Percentiles rank a stretch among this genome's conserved stretches.
phyloP scores from a whole-genome alignment of 192 early-diverging fungal species.

The Umbelopsis sp. region DNA sequence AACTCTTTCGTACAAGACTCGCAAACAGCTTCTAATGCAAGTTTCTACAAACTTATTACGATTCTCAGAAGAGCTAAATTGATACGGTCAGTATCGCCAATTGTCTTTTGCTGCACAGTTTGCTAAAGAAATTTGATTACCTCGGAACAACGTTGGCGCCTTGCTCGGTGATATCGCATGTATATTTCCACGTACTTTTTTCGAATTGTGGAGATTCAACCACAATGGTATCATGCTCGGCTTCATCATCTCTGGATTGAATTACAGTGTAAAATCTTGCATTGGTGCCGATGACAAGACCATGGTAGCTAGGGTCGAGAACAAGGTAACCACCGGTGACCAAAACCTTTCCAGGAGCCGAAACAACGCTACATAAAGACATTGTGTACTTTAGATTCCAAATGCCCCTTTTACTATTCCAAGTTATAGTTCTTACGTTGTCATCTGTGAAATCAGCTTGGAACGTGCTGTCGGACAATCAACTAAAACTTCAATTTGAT shows the following conservation, averaged over 20 bases:
- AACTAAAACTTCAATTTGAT: too few relatives aligned
- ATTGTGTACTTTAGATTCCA: not conserved
- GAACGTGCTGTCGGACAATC: not conserved
- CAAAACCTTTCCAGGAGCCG: slow-evolving; percentile 96
- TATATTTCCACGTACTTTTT: slow-evolving; percentile 82
- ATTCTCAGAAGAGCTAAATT: slow-evolving; percentile 18
- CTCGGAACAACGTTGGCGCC: slow-evolving; percentile 42
- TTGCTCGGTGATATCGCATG: slow-evolving; percentile 16
- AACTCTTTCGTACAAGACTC: slow-evolving; percentile 39
- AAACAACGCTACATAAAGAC: slow-evolving; percentile 55
- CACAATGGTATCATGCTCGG: slow-evolving; percentile 40
- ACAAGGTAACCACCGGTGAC: slow-evolving; percentile 94
- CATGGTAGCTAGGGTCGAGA: slow-evolving; percentile 75
- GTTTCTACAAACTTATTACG: slow-evolving; percentile 72
- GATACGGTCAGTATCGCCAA: not conserved
- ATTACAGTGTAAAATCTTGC: slow-evolving; percentile 85
- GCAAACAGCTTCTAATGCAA: slow-evolving; percentile 49
- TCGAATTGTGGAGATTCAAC: slow-evolving; percentile 87
- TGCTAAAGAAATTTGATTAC: slow-evolving; percentile 24
- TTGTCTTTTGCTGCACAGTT: not conserved
- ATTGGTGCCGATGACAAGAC: slow-evolving; percentile 83
- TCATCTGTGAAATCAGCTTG: not conserved
- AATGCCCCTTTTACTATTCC: too few relatives aligned
- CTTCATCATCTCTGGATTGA: not conserved
- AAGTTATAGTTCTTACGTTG: not conserved